A percentile compares a stretch with the other conserved stretches of the same genome.
These are phyloP conservation scores for Mycena rebaudengoi DNA, from an alignment of 768 basidiomycete genomes.

Conservation along the genomic window DNA sequence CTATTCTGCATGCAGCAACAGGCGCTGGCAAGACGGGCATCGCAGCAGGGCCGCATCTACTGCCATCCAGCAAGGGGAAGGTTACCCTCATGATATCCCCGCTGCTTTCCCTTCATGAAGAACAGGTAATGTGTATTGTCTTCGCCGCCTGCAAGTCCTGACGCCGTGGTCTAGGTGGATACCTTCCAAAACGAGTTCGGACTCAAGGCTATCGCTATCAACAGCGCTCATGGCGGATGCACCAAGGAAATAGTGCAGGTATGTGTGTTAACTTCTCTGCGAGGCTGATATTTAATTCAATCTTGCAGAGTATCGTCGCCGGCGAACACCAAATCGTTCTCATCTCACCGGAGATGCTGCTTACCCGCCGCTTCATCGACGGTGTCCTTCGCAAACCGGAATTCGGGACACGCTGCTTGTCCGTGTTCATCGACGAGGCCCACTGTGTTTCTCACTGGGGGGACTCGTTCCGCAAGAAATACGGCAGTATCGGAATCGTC, in stretches of 20 bases:
- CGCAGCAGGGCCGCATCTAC: neutral
- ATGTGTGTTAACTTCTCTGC: neutral
- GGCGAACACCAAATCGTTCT: neutral
- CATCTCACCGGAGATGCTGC: neutral
- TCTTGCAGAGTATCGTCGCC: neutral
- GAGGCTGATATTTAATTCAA: neutral
- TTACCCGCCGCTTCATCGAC: neutral
- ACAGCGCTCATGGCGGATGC: neutral
- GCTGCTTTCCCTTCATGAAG: neutral
- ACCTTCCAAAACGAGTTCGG: neutral
- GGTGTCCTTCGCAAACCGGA: neutral
- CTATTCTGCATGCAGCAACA: neutral
- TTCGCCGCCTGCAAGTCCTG: no score
- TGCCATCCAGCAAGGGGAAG: neutral
- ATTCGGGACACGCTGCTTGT: neutral
- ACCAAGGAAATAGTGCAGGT: neutral
- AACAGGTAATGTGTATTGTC: no score
- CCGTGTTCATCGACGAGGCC: slow-evolving; percentile 34
- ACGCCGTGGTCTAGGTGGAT: no score
- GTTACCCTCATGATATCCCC: neutral
- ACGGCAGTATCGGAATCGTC: slow-evolving; percentile 33
- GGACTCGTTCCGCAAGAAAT: slow-evolving; percentile 42
- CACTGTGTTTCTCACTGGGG: no score
- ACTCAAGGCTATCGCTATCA: neutral
- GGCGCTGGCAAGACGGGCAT: neutral